Percentiles rank a stretch among this genome's conserved stretches.
Evolutionary conservation across 148 eudicot genomes (phyloP).

Genomic region (Gaultheria prostrata): DNA sequence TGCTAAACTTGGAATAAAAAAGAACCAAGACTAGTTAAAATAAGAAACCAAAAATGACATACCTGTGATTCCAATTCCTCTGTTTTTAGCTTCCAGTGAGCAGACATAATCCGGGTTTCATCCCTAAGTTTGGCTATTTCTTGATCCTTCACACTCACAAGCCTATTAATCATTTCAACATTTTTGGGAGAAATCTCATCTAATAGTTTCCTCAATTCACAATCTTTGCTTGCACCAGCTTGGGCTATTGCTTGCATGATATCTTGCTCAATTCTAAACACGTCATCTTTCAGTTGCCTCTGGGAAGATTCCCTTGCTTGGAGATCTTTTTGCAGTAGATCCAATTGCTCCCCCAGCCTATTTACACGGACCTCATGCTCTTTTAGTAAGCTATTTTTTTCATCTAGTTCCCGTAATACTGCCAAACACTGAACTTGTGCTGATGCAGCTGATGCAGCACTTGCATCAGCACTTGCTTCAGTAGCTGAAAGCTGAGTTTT

Average conservation of each 20-base stretch:
- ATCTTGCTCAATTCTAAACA: constrained; percentile 75
- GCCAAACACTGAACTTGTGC: constrained; percentile 72
- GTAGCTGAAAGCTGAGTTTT: constrained; percentile 58
- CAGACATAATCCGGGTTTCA: constrained; percentile 67
- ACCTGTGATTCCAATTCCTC: constrained; percentile 88
- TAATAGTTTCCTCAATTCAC: constrained; percentile 67
- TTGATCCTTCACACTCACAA: constrained; percentile 65
- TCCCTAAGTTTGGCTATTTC: constrained; percentile 73
- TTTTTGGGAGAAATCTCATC: constrained; percentile 82
- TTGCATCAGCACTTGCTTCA: constrained; percentile 70
- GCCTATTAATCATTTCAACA: constrained; percentile 66
- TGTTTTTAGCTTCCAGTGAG: constrained; percentile 85
- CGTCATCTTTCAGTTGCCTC: constrained; percentile 84
- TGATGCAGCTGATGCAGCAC: constrained; percentile 80
- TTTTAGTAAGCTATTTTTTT: constrained; percentile 57
- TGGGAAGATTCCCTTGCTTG: constrained; percentile 79
- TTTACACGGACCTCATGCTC: constrained; percentile 81
- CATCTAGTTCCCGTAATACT: constrained; percentile 63
- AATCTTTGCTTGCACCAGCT: constrained; percentile 56
- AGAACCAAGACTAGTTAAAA: not conserved
- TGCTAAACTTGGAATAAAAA: not conserved
- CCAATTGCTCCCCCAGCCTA: constrained; percentile 75
- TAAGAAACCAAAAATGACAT: constrained; percentile 9
- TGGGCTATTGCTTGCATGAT: constrained; percentile 77
- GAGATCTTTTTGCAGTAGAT: constrained; percentile 72